phyloP scores from a whole-genome alignment of 176 grass and related monocot genomes.

The Sorghum bicolor region Sorghum_bicolor_NCBIv3 NC_012873.2:46389001-46389500 shows the following conservation, averaged over 20 bases:
- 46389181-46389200: slow-evolving; percentile 23
- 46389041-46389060: neutral
- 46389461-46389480: no score
- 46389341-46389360: neutral
- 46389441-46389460: no score
- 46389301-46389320: neutral
- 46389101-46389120: neutral
- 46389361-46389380: neutral
- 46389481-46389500: no score
- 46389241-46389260: neutral
- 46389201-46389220: neutral
- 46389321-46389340: neutral
- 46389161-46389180: neutral
- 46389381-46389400: no score
- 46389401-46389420: no score
- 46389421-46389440: no score
- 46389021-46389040: neutral
- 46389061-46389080: neutral
- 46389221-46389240: neutral
- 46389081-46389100: slow-evolving; percentile 1
- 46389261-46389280: neutral
- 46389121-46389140: neutral
- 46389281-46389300: neutral
- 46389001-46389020: slow-evolving; percentile 58
- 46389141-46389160: neutral